Percentiles rank a stretch among this genome's conserved stretches.
phyloP scores from a whole-genome alignment of 2,329 filamentous ascomycete genomes.

The Phialophora tarda region DNA sequence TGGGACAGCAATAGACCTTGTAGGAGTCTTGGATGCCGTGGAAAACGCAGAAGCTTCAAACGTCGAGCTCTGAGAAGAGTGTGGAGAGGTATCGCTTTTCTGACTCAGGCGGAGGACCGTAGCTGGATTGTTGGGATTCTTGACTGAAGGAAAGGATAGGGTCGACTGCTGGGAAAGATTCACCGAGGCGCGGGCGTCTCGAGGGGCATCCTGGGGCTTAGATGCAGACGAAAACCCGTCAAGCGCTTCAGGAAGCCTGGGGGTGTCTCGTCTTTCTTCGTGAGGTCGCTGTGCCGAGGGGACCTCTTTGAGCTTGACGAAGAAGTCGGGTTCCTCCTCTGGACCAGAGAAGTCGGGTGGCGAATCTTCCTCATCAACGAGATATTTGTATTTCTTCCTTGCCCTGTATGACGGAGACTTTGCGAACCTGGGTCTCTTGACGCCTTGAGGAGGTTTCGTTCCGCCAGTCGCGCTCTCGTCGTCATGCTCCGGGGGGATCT shows the following conservation, averaged over 20 bases:
- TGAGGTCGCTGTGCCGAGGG: slow-evolving; percentile 10
- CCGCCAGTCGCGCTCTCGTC: slow-evolving; percentile 20
- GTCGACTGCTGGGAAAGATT: slow-evolving; percentile 47
- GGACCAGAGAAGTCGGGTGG: slow-evolving; percentile 33
- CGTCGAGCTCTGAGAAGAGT: slow-evolving; percentile 40
- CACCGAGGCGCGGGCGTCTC: slow-evolving; percentile 6
- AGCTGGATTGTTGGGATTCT: slow-evolving; percentile 71
- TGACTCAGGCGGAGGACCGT: slow-evolving; percentile 72
- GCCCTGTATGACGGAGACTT: slow-evolving; percentile 19
- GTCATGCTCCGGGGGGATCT: slow-evolving; percentile 43
- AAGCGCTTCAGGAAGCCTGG: background rate
- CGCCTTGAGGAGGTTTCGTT: slow-evolving; percentile 36
- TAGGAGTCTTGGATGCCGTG: slow-evolving; percentile 14
- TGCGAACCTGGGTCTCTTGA: slow-evolving; percentile 34
- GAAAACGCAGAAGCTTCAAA: slow-evolving; percentile 17
- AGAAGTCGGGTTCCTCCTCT: slow-evolving; percentile 30
- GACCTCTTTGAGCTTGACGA: slow-evolving; percentile 4
- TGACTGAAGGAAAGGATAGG: slow-evolving; percentile 75
- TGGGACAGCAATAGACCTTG: slow-evolving; percentile 5
- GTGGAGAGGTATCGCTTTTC: slow-evolving; percentile 61
- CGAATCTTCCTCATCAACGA: slow-evolving; percentile 35
- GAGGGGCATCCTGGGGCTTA: background rate
- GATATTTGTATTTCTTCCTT: slow-evolving; percentile 34
- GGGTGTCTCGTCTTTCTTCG: slow-evolving; percentile 12
- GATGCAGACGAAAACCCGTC: slow-evolving; percentile 3